Base-by-base conservation (phyloP, 1,139 yeast genomes). In the Eremothecium cymbalariae region DNA sequence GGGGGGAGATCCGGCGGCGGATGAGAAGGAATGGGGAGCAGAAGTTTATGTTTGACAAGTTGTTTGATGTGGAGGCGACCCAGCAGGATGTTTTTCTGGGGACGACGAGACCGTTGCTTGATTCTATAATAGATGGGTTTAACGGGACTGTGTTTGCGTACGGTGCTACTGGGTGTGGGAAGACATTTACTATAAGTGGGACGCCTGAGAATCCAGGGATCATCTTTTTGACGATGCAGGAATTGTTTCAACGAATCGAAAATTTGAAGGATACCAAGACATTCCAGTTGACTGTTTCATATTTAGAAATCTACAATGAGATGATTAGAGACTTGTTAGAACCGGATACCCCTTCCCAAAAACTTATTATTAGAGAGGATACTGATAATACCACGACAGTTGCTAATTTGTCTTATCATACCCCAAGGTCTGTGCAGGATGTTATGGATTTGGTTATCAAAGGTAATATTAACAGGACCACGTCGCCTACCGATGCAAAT, bases 81-180 rank as follows among this genome's bases (percentile, higher is more conserved):
- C 95, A 86, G 51, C 65, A 68, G 13, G 78, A 79, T 6, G 85
- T 86, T 0, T 86, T 76, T 50, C 56, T 64, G 20, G 60, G 62
- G 28, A 83, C 95, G 0, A 75, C 94, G 0, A 64, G 69, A 34
- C 90, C 94, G 0, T 62, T 85, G 30, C 62, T 88, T 6, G 86
- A 78, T 42, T 72, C 80, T 28, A 77, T 85, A 0, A 57, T 88
- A 30, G 94, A 82, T 44, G 96, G 96, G 0, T 84, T 66, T 57
- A 85, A 88, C 57, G 80, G 94, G 5, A 86, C 96, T 0, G 86
- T 88, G 0, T 90, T 90, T 63, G 97, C 98, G 1, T 90, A 90
- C 55, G 98, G 98, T 2, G 95, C 95, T 18, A 86, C 98, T 0
- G 98, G 98, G 0, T 90, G 97, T 57, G 98, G 98, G n/a, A 88